These are phyloP conservation scores for Delonix regia DNA, from an alignment of 306 rosid genomes.

Conservation along the genomic window DNA sequence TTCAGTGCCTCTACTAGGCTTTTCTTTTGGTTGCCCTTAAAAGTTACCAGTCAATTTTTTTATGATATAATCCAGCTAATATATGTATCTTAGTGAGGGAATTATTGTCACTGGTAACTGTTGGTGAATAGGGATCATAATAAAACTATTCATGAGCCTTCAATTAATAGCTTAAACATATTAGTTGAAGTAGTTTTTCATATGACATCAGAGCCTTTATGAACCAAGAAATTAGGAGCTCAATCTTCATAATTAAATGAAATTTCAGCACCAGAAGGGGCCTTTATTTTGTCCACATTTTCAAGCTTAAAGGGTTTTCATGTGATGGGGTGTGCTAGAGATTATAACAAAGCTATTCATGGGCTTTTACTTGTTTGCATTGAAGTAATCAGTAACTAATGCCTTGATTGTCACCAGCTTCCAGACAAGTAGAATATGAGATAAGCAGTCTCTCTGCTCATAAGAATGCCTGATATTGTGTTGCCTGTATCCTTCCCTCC, in stretches of 20 bases:
- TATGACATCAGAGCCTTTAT: background rate
- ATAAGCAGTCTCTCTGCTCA: background rate
- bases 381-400: background rate
- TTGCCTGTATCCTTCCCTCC: background rate
- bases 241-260: background rate
- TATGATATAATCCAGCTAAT: background rate
- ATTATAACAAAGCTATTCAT: too few relatives aligned
- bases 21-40: background rate
- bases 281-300: background rate
- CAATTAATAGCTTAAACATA: background rate
- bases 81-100: background rate
- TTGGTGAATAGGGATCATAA: too few relatives aligned
- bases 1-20: constrained; percentile 10
- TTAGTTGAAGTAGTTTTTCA: background rate
- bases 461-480: background rate
- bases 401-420: background rate
- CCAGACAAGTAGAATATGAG: background rate
- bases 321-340: too few relatives aligned
- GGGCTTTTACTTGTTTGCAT: too few relatives aligned
- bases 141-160: too few relatives aligned
- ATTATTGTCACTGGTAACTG: background rate
- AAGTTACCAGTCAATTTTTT: background rate
- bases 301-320: background rate
- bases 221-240: background rate
- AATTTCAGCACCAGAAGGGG: background rate